phyloP scores from a whole-genome alignment of 306 rosid genomes.

The Parietaria judaica region DNA sequence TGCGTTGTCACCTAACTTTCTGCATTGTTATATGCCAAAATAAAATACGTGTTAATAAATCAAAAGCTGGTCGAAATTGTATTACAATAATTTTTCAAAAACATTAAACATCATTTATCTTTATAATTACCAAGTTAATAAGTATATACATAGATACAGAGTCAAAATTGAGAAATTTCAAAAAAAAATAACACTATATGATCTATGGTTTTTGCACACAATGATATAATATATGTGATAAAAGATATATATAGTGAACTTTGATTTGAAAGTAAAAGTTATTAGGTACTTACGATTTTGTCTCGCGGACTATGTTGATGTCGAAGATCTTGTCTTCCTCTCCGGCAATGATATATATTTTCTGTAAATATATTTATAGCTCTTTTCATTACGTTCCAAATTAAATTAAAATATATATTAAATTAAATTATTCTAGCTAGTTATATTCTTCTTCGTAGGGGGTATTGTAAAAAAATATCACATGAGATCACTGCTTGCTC shows the following conservation, averaged over 20 bases:
- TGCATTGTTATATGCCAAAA: constrained; percentile 8
- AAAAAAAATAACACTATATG: background rate
- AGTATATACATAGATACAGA: background rate
- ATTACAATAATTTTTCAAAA: too few species aligned
- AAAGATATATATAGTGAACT: background rate
- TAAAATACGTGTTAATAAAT: background rate
- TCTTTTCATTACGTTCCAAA: too few species aligned
- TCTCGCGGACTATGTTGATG: constrained; percentile 32
- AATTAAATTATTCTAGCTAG: too few species aligned
- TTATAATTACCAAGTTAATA: too few species aligned
- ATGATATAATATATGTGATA: too few species aligned
- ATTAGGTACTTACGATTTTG: constrained; percentile 26
- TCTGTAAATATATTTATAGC: constrained; percentile 12
- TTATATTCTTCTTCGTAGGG: too few species aligned
- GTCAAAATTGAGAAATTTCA: background rate
- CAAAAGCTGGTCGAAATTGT: too few species aligned
- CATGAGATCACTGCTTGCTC: too few species aligned
- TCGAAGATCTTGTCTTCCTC: constrained; percentile 49
- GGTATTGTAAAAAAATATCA: too few species aligned
- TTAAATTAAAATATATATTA: too few species aligned
- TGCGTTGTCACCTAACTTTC: constrained; percentile 46
- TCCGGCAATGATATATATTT: constrained; percentile 47
- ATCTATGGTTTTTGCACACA: background rate
- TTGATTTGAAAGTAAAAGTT: background rate
- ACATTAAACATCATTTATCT: too few species aligned